These are phyloP conservation scores for Glomus cerebriforme DNA, from an alignment of 192 early-diverging fungal species.

Conservation along the genomic window DNA sequence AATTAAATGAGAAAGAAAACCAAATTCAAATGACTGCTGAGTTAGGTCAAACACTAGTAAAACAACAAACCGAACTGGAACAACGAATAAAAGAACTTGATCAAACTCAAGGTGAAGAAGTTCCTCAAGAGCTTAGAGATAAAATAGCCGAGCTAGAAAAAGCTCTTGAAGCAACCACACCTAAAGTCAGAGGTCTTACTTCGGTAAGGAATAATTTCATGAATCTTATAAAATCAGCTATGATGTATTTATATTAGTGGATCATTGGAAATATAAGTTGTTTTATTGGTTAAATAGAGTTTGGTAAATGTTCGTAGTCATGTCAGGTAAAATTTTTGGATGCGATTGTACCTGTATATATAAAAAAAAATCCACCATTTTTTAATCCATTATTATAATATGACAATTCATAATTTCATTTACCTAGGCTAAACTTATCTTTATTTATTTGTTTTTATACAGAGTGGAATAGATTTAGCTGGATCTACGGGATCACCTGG, in stretches of 20 bases:
- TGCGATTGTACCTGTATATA: too few species aligned
- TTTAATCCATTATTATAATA: background rate
- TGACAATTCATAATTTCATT: background rate
- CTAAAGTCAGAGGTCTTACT: background rate
- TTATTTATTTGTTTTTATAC: background rate
- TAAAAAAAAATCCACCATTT: too few species aligned
- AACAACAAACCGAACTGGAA: conserved; percentile 8
- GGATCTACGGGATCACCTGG: background rate
- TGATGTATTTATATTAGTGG: background rate
- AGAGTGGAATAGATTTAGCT: background rate
- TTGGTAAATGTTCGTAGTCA: background rate
- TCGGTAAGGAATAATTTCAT: conserved; percentile 11
- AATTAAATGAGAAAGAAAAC: background rate
- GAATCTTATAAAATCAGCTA: background rate
- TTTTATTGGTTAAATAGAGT: background rate
- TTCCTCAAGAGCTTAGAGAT: conserved; percentile 16
- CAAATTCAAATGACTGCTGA: conserved; percentile 21
- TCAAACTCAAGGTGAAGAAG: conserved; percentile 18
- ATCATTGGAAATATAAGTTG: background rate
- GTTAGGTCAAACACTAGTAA: conserved; percentile 4
- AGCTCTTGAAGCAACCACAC: background rate
- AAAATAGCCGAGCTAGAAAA: conserved; percentile 24
- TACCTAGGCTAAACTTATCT: too few species aligned
- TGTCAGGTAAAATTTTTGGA: background rate
- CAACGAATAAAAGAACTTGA: conserved; percentile 27